Evolutionary conservation across 73 alveolate species (phyloP).

Genomic region (Tetrahymena borealis): DNA sequence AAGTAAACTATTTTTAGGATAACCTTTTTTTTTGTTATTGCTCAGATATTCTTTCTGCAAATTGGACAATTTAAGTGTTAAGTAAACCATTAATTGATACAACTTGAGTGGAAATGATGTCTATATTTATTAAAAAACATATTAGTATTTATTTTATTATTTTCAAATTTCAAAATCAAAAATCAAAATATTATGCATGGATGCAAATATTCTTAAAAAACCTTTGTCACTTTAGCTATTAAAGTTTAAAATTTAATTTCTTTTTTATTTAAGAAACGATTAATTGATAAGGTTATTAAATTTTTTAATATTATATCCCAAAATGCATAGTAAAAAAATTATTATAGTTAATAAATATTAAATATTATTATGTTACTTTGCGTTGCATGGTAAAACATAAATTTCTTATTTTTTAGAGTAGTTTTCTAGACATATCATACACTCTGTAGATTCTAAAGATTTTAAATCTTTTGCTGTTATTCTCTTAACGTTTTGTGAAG

Average conservation of each 20-base stretch:
- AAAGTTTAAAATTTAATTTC: too few relatives aligned
- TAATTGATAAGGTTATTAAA: too few relatives aligned
- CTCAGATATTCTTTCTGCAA: neutral
- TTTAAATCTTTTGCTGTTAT: neutral
- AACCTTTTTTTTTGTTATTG: neutral
- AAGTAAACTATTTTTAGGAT: too few relatives aligned
- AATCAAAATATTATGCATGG: too few relatives aligned
- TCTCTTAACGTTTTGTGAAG: neutral
- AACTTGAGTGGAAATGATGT: neutral
- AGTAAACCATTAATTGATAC: neutral
- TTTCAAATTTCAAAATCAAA: too few relatives aligned
- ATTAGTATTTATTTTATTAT: too few relatives aligned
- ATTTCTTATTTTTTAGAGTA: neutral
- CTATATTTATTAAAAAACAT: neutral
- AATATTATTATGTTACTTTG: neutral
- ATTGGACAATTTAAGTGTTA: neutral
- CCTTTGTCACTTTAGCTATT: too few relatives aligned
- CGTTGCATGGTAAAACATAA: neutral
- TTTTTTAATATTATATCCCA: too few relatives aligned
- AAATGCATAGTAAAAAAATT: too few relatives aligned
- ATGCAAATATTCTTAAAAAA: too few relatives aligned
- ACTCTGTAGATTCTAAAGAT: neutral
- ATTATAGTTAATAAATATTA: too few relatives aligned
- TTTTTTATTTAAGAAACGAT: too few relatives aligned
- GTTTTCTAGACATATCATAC: neutral